Evolutionary conservation across 2,329 filamentous ascomycete species (phyloP), one percentile per base, ranked within the genome.

Genomic region (Pseudogymnoascus sp.): DNA sequence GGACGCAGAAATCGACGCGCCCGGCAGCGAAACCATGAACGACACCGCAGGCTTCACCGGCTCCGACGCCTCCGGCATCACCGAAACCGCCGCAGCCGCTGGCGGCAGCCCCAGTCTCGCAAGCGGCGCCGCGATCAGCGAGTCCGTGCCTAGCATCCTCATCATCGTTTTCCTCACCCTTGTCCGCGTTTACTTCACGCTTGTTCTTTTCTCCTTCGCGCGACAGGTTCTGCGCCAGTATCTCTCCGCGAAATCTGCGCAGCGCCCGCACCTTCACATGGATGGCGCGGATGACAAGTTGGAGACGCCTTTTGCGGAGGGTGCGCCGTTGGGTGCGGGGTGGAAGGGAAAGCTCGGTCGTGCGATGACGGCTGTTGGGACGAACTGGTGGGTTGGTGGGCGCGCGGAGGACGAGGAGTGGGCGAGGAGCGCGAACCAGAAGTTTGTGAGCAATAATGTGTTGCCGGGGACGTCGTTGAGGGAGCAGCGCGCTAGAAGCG

Each of bases 121-220:
- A 78, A 80, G 88, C 75, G 80, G 85, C 70, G 77, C 89, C n/a
- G 79, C 84, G 66, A 82, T 87, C 66, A 82, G 82, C 47, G 86
- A 88, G 70, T 85, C 82, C 72, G 81, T 89, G 70, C 87, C 90
- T 66, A 93, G 89, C 75, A 88, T 97, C 74, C 79, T 87, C 10
- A 80, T 96, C 62, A 90, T 96, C 65, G 82, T 83, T 33, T 75
- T 82, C 1, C 82, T 96, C 66, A 95, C 89, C 76, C 78, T 88
- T 11, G 79, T 96, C 42, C 83, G 92, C 31, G 75, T 92, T 31
- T 97, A 97, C 77, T 92, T 96, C 70, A 85, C 89, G 68, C 78
- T 96, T 38, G 82, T 97, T 62, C 85, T 96, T 73, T 86, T 96
- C 76, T 86, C 90, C 5, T 94, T 90, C 74, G 91, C 92, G 3